phyloP scores from a whole-genome alignment of 768 basidiomycete genomes.

The Piloderma croceum region DNA sequence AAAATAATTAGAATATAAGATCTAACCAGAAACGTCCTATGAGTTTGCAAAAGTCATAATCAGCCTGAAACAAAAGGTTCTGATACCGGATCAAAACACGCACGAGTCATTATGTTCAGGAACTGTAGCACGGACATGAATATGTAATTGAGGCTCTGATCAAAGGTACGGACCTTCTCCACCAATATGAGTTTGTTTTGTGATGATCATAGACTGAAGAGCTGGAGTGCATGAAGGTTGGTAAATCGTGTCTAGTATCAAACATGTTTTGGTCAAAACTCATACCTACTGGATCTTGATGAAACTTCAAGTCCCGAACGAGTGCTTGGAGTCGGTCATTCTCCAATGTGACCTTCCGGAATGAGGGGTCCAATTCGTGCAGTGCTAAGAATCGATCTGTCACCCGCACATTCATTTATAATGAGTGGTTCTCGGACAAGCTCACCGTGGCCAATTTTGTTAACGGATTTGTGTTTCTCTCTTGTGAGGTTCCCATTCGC shows the following conservation, averaged over 20 bases:
- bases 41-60: not conserved
- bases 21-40: conserved; percentile 69
- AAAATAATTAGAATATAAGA: not conserved
- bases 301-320: conserved; percentile 75
- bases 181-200: conserved; percentile 90
- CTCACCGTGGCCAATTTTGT: conserved; percentile 91
- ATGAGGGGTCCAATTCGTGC: conserved; percentile 80
- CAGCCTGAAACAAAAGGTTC: conserved; percentile 3
- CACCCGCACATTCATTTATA: not conserved
- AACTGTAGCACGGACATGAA: conserved; percentile 39
- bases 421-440: not conserved
- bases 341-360: conserved; percentile 73
- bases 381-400: conserved; percentile 66
- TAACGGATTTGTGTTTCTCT: conserved; percentile 74
- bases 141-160: not conserved
- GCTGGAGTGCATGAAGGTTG: conserved; percentile 41
- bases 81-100: conserved; percentile 25
- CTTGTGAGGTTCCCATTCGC: conserved; percentile 61
- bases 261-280: not conserved
- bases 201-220: conserved; percentile 92
- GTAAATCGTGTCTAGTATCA: not conserved
- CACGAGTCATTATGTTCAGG: conserved; percentile 92
- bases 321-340: conserved; percentile 65
- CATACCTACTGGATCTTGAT: conserved; percentile 79
- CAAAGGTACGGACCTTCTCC: conserved; percentile 62